Conservation (phyloP, 1,284 basidiomycete species). For the Grifola frondosa region DNA sequence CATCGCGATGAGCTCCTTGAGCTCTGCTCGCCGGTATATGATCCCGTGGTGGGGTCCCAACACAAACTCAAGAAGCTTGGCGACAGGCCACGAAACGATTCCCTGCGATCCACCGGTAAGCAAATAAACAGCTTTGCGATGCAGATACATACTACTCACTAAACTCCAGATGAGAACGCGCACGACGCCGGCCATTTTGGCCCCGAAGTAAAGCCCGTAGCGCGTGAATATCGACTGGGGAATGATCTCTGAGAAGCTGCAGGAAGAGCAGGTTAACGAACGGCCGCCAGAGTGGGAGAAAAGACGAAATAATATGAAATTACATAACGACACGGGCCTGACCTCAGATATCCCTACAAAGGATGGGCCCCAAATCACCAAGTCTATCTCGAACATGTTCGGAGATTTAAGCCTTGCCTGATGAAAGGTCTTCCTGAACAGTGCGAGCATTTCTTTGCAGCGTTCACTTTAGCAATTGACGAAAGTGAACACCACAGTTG, state of each 20-base stretch:
- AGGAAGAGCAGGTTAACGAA: no score
- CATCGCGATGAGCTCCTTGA: slow-evolving; percentile 74
- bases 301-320: neutral
- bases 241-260: slow-evolving; percentile 87
- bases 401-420: no score
- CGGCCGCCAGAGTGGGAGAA: no score
- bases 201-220: slow-evolving; percentile 89
- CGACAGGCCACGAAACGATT: slow-evolving; percentile 80
- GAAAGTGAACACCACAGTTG: no score
- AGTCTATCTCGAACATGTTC: no score
- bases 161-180: slow-evolving; percentile 67
- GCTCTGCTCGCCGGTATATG: slow-evolving; percentile 56
- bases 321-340: no score
- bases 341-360: no score
- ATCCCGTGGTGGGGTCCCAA: slow-evolving; percentile 66
- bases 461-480: no score
- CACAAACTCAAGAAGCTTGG: slow-evolving; percentile 63
- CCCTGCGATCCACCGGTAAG: slow-evolving; percentile 47
- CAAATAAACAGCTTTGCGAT: neutral
- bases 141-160: slow-evolving; percentile 39
- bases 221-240: slow-evolving; percentile 90
- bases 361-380: no score
- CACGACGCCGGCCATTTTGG: slow-evolving; percentile 84
- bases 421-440: no score
- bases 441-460: no score